Evolutionary conservation across 164 flowering plant genomes (phyloP).

Genomic region (Santalum album): DNA sequence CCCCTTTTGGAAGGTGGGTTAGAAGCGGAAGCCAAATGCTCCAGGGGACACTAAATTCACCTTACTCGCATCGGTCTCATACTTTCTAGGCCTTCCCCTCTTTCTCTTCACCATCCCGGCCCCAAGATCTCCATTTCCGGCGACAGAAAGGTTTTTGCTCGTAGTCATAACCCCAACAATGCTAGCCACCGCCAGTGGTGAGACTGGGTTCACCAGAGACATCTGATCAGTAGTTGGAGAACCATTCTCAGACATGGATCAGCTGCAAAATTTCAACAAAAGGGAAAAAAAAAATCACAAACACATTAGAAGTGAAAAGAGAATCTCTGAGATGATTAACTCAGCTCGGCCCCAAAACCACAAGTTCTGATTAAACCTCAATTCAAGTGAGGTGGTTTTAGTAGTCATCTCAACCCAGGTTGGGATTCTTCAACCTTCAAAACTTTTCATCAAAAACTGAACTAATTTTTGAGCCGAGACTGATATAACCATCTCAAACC

Average conservation of each 20-base stretch:
- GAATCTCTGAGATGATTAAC: no score
- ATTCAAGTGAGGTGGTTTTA: no score
- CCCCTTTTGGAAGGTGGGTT: constrained; percentile 4
- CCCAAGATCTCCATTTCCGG: background rate
- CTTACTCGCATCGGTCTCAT: background rate
- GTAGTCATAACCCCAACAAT: background rate
- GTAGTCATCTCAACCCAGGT: no score
- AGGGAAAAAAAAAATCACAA: background rate
- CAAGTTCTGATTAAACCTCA: no score
- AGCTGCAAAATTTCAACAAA: background rate
- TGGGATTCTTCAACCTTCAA: no score
- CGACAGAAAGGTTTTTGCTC: background rate
- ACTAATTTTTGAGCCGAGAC: no score
- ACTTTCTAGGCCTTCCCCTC: constrained; percentile 21
- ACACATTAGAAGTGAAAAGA: no score
- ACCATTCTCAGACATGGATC: background rate
- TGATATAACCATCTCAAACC: no score
- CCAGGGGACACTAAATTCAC: background rate
- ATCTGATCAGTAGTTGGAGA: background rate
- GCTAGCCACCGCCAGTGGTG: background rate
- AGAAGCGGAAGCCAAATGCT: background rate
- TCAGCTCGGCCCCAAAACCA: no score
- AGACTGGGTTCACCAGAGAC: background rate
- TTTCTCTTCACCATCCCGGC: constrained; percentile 8
- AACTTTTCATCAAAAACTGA: no score